Evolutionary conservation across 805 yeast genomes (phyloP), one percentile per base, ranked within the genome.

Genomic region (Lachancea sp.): DNA sequence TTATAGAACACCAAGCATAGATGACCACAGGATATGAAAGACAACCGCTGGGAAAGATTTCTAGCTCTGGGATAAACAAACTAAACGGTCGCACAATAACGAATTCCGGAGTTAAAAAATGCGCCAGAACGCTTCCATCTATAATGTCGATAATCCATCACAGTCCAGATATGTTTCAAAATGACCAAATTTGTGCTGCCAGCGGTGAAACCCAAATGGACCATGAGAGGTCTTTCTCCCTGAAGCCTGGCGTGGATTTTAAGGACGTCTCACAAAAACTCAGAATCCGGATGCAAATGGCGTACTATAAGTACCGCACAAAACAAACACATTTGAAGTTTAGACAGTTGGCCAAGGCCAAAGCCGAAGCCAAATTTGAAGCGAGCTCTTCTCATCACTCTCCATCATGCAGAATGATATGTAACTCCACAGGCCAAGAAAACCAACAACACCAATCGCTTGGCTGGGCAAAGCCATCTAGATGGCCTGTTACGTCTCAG

Each of bases 301-400:
- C 80, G 2, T 71, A 71, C 49, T 75, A 68, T 54, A 75, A 74
- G 50, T 68, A 69, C 31, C 64, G 65, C 41, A 74, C 78, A 1
- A 67, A 72, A 46, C 78, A 74, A 51, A 59, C 49, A n/a, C 45
- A 45, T 32, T 29, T 45, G 18, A 50, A 46, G 28, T 50, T 52
- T 35, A 40, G 37, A 12, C 38, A 40, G 38, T 23, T 33, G 7
- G 19, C 4, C 25, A 18, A 20, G 13, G 11, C 22, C 21, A 24
- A 11, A 23, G 20, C n/a, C 29, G n/a, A 12, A 9, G 18, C 9
- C 21, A 26, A 8, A 6, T 13, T 13, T 26, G 29, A 7, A 7
- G 13, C 29, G 15, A n/a, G n/a, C n/a, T n/a, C n/a, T n/a, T n/a
- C n/a, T n/a, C n/a, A n/a, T n/a, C n/a, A n/a, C n/a, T n/a, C n/a